Evolutionary conservation across 2,329 filamentous ascomycete genomes (phyloP), one percentile per base, ranked within the genome.

Genomic region (Knoxdaviesia capensis): DNA sequence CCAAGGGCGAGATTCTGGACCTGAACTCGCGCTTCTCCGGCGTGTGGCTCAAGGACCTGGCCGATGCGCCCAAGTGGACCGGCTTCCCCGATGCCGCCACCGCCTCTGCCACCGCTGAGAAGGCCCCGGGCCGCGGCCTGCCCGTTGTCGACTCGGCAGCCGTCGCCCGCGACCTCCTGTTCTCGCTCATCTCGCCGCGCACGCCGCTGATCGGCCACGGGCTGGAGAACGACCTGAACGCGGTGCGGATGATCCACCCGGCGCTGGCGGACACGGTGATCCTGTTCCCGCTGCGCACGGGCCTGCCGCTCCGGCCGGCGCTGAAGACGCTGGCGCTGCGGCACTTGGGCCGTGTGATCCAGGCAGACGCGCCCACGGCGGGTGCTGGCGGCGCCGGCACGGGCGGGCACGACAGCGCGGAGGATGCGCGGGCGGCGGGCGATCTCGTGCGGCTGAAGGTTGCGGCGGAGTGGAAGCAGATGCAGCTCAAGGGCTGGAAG

Each of bases 1-100:
- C 88, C 0, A 61, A 84, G 5, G 90, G 90, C 6, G 80, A 86
- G 48, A 69, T 94, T 2, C 63, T 96, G 1, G 88, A 96, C 52
- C 70, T 94, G 41, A 98, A 98, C 58, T 90, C 86, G 2, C 74
- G 83, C 2, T 98, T 82, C 58, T 94, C 87, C 0, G 90, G 92
- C 28, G 79, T 98, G 6, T 80, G 72, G 49, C 72, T 79, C 0
- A 75, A 90, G 41, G 79, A 92, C 47, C 79, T 86, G 51, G 69
- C 73, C 28, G 68, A 73, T 28, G 86, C 87, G 0, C 58, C 69
- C 31, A 67, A 71, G 0, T 84, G 66, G 60, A 55, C 56, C 4
- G 51, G 53, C 4, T 53, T 54, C 52, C 42, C 50, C 49, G 41
- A 50, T 36, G 39, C 54, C 49, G 38, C 59, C 37, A 42, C 43